These are phyloP conservation scores for Oleoguttula mirabilis DNA, from an alignment of 495 filamentous ascomycete genomes.

Conservation along the genomic window DNA sequence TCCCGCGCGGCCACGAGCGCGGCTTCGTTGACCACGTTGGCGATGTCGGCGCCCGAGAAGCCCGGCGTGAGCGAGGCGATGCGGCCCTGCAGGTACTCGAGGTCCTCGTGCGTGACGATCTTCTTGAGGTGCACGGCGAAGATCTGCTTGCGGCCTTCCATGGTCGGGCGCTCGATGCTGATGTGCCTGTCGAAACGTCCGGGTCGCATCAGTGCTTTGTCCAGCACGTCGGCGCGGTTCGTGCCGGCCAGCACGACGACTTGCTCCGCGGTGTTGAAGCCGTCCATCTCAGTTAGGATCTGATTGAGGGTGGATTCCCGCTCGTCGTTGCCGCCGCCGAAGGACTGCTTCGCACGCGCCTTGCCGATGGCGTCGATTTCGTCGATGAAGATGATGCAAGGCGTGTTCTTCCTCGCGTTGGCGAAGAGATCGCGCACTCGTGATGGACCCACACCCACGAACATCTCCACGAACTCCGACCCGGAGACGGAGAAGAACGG, in stretches of 20 bases:
- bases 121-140: slow-evolving; percentile 87
- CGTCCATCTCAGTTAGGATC: slow-evolving; percentile 98
- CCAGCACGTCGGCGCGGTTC: slow-evolving; percentile 85
- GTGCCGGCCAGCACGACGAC: slow-evolving; percentile 97
- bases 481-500: slow-evolving; percentile 97
- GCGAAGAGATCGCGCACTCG: slow-evolving; percentile 91
- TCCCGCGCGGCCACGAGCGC: slow-evolving; percentile 83
- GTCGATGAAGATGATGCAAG: slow-evolving; percentile 98
- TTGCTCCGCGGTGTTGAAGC: slow-evolving; percentile 95
- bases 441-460: slow-evolving; percentile 93
- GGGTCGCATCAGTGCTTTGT: slow-evolving; percentile 90
- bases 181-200: slow-evolving; percentile 97
- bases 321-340: slow-evolving; percentile 89
- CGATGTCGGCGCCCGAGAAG: slow-evolving; percentile 58
- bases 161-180: slow-evolving; percentile 80
- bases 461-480: slow-evolving; percentile 99
- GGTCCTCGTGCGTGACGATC: slow-evolving; percentile 80
- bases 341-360: slow-evolving; percentile 62
- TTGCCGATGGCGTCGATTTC: slow-evolving; percentile 98
- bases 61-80: slow-evolving; percentile 87
- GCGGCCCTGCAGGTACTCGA: slow-evolving; percentile 74
- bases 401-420: slow-evolving; percentile 86
- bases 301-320: slow-evolving; percentile 94
- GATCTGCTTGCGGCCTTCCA: slow-evolving; percentile 93
- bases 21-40: slow-evolving; percentile 40